Percentiles rank a stretch among this genome's conserved stretches.
Conservation (phyloP, 805 yeast species). For the Schizosaccharomyces pombe region DNA sequence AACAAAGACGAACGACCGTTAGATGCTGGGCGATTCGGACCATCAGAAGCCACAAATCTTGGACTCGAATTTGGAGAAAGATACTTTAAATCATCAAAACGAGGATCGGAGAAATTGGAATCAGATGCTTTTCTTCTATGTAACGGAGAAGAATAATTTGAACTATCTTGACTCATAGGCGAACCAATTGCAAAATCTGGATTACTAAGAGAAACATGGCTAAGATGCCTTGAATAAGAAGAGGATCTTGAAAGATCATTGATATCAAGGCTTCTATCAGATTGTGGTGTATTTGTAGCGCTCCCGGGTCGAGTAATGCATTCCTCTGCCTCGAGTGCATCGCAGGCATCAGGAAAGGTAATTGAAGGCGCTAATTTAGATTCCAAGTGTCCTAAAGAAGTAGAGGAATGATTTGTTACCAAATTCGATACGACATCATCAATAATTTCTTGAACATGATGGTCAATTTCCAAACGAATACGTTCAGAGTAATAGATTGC, state of each 20-base stretch:
- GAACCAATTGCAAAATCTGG: not conserved
- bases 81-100: not conserved
- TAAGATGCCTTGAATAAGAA: not conserved
- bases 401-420: not conserved
- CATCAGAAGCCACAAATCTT: not conserved
- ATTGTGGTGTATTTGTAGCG: not conserved
- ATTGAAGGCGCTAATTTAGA: not conserved
- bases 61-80: not conserved
- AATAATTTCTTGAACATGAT: slow-evolving; percentile 37
- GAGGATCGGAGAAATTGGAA: not conserved
- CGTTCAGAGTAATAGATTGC: slow-evolving; percentile 51
- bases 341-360: not conserved
- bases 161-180: not conserved
- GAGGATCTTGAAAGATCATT: not conserved
- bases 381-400: not conserved
- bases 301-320: not conserved
- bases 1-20: not conserved
- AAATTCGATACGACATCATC: slow-evolving; percentile 29
- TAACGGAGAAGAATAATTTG: not conserved
- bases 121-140: not conserved
- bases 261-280: too few relatives aligned
- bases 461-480: slow-evolving; percentile 58
- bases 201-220: not conserved
- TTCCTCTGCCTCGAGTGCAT: not conserved
- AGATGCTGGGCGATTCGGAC: not conserved